phyloP scores from a whole-genome alignment of 805 yeast species.

The Candida sonorensis region DNA sequence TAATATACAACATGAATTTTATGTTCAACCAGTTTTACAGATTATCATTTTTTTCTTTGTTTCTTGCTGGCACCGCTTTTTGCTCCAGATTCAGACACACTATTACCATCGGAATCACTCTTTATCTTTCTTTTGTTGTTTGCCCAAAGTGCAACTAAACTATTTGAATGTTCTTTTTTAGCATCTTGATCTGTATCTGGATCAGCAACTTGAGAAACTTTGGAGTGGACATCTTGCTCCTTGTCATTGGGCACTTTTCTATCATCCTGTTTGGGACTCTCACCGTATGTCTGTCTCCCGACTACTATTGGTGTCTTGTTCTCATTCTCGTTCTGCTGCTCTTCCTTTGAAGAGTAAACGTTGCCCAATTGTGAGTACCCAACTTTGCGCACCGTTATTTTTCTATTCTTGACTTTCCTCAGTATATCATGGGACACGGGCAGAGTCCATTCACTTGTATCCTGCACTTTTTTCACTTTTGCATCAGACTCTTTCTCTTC shows the following conservation, averaged over 20 bases:
- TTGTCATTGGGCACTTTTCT: constrained; percentile 24
- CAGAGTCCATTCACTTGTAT: constrained; percentile 46
- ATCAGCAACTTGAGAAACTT: constrained; percentile 12
- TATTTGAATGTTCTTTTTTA: constrained; percentile 4
- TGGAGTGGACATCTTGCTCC: constrained; percentile 1
- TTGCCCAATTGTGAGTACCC: constrained; percentile 28
- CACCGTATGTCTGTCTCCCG: too few relatives aligned
- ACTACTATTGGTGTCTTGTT: constrained; percentile 2
- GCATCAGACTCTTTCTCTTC: constrained; percentile 27
- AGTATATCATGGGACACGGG: constrained; percentile 27
- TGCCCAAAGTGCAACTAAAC: constrained; percentile 9
- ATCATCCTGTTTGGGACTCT: too few relatives aligned
- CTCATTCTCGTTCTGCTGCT: too few relatives aligned
- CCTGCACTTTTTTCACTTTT: constrained; percentile 30
- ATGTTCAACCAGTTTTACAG: too few relatives aligned
- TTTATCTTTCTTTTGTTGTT: constrained; percentile 6
- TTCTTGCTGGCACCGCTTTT: too few relatives aligned
- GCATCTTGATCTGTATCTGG: constrained; percentile 1
- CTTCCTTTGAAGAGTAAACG: too few relatives aligned
- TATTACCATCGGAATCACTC: constrained; percentile 20
- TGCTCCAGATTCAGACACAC: constrained; percentile 7
- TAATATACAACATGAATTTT: too few relatives aligned
- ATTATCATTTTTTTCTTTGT: too few relatives aligned
- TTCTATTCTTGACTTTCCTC: constrained; percentile 11
- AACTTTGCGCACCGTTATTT: constrained; percentile 15